phyloP scores from a whole-genome alignment of 2,329 filamentous ascomycete species.

The Colletotrichum lentis region DNA sequence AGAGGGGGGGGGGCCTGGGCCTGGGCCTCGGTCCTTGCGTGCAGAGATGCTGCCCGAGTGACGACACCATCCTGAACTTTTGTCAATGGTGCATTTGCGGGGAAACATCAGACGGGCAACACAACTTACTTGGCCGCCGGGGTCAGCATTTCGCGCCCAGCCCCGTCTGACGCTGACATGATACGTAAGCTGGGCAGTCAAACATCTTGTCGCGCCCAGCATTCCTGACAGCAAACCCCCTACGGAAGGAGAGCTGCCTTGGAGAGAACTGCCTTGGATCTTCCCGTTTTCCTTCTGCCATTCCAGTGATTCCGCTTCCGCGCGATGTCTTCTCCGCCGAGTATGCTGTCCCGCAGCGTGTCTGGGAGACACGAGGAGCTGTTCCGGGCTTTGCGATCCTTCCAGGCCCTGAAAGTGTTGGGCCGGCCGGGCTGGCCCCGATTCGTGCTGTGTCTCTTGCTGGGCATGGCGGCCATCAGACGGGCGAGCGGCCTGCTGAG shows the following conservation, averaged over 20 bases:
- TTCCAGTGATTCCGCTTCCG: too few species aligned
- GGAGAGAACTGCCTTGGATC: too few species aligned
- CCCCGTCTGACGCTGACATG: neutral
- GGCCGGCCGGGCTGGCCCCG: slow-evolving; percentile 14
- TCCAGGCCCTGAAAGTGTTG: neutral
- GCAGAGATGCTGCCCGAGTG: slow-evolving; percentile 15
- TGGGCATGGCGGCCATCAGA: slow-evolving; percentile 4
- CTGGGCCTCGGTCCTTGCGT: slow-evolving; percentile 18
- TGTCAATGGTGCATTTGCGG: slow-evolving; percentile 16
- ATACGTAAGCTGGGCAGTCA: neutral
- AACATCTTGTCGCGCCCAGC: neutral
- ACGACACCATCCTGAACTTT: slow-evolving; percentile 23
- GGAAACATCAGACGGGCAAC: slow-evolving; percentile 17
- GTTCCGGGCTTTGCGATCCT: slow-evolving; percentile 4
- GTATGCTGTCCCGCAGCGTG: neutral
- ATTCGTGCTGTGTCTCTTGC: slow-evolving; percentile 1
- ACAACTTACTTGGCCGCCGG: neutral
- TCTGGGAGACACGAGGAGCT: neutral
- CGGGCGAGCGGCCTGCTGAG: slow-evolving; percentile 12
- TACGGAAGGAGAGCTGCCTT: too few species aligned
- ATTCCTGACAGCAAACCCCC: neutral
- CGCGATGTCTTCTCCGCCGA: slow-evolving; percentile 10
- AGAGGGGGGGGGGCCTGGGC: neutral
- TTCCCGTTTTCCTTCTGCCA: too few species aligned
- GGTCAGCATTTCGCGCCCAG: neutral